Evolutionary conservation across 345 rosid species (phyloP).

Genomic region (Firmiana major): DNA sequence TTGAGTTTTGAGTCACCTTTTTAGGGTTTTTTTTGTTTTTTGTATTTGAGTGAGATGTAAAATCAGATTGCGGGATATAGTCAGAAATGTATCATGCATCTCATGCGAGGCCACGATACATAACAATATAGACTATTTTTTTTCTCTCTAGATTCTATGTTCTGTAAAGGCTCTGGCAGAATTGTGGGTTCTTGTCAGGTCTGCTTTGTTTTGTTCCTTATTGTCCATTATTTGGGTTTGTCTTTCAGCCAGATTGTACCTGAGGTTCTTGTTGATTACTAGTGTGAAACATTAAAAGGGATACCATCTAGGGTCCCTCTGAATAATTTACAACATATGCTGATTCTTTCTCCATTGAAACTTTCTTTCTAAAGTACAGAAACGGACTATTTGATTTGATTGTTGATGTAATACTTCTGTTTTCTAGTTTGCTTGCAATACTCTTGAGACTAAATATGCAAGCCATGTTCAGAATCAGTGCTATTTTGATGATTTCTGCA

Average conservation of each 20-base stretch:
- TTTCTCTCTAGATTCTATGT: conserved; percentile 29
- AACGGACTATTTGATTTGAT: conserved; percentile 8
- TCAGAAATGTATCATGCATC: conserved; percentile 71
- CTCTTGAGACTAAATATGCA: not conserved
- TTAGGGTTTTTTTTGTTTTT: conserved; percentile 24
- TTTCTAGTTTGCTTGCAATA: not conserved
- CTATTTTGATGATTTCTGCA: not conserved
- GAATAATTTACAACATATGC: conserved; percentile 39
- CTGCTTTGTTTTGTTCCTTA: conserved; percentile 30
- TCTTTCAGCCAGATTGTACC: conserved; percentile 45
- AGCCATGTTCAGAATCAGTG: not conserved
- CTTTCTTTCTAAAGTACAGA: conserved; percentile 20
- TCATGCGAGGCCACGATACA: conserved; percentile 63
- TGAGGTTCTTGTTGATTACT: conserved; percentile 41
- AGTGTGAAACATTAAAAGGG: conserved; percentile 41
- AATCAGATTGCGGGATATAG: conserved; percentile 62
- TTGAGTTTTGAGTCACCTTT: conserved; percentile 50
- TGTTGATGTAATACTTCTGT: not conserved
- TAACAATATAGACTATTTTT: conserved; percentile 34
- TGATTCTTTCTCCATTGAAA: conserved; percentile 24
- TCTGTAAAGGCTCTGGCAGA: conserved; percentile 36
- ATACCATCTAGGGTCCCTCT: conserved; percentile 40
- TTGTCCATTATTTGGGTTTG: conserved; percentile 31
- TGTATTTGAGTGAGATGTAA: conserved; percentile 68
- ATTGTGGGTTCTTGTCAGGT: conserved; percentile 42